Percentiles rank a stretch among this genome's conserved stretches.
phyloP scores from a whole-genome alignment of 371 early-diverging fungal genomes.

The Saksenaea oblongispora region DNA sequence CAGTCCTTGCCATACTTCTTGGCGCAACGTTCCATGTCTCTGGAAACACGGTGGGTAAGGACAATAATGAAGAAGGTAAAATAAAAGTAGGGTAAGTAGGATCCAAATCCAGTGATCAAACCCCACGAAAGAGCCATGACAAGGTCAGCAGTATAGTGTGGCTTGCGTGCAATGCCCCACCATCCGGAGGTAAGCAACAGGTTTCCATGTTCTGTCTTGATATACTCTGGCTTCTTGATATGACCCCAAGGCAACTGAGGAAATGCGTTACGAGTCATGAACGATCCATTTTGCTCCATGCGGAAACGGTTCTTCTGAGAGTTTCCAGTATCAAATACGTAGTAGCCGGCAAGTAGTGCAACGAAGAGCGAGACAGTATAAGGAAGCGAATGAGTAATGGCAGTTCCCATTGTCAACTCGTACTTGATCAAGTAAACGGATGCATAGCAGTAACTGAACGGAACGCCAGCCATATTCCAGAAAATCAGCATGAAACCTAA shows the following conservation, averaged over 20 bases:
- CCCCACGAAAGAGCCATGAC: conserved; percentile 84
- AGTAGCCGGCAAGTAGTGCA: conserved; percentile 46
- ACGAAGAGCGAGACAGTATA: conserved; percentile 45
- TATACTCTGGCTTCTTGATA: conserved; percentile 72
- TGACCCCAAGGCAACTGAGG: conserved; percentile 69
- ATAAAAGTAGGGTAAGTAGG: conserved; percentile 89
- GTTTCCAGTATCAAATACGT: conserved; percentile 71
- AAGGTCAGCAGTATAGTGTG: conserved; percentile 87
- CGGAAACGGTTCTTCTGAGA: conserved; percentile 90
- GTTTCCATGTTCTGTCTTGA: conserved; percentile 77
- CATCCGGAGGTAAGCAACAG: conserved; percentile 80
- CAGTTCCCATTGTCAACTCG: conserved; percentile 37
- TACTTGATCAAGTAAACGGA: conserved; percentile 55
- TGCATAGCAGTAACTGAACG: conserved; percentile 63
- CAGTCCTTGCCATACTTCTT: conserved; percentile 88
- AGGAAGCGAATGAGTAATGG: conserved; percentile 40
- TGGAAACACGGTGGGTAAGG: conserved; percentile 77
- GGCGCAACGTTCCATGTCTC: conserved; percentile 84
- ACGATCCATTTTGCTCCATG: conserved; percentile 69
- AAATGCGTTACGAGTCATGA: conserved; percentile 58
- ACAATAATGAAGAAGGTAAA: conserved; percentile 78
- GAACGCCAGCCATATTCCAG: conserved; percentile 65
- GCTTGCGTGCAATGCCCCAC: conserved; percentile 87
- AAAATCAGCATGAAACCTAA: conserved; percentile 63
- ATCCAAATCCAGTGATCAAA: conserved; percentile 73